Conservation (phyloP, 176 grass and related monocot species). For the Ensete glaucum region DNA sequence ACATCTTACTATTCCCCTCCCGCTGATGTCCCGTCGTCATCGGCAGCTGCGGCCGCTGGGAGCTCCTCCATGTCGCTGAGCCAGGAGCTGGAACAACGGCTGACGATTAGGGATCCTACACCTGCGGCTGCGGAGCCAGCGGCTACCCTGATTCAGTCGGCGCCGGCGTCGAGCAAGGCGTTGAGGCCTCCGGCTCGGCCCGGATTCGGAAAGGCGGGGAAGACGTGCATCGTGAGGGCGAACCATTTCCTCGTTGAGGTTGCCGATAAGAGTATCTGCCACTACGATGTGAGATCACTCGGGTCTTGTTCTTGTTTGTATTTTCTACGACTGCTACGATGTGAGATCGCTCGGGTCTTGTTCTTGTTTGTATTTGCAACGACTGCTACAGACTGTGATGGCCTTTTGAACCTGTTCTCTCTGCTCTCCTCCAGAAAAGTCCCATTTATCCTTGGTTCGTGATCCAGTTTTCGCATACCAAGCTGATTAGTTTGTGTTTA, state of each 20-base stretch:
- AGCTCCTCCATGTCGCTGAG: constrained; percentile 1
- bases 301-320: neutral
- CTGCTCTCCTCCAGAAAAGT: neutral
- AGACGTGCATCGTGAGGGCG: constrained; percentile 34
- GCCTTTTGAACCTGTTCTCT: neutral
- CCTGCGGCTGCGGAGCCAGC: too few relatives aligned
- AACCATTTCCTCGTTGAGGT: constrained; percentile 76
- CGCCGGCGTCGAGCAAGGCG: constrained; percentile 46
- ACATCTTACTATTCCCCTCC: neutral
- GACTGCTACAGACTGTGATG: neutral
- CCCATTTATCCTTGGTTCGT: too few relatives aligned
- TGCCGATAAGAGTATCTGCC: constrained; percentile 54
- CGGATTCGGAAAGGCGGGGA: constrained; percentile 23
- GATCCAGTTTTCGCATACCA: too few relatives aligned
- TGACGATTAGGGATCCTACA: constrained; percentile 33
- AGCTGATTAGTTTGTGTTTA: too few relatives aligned
- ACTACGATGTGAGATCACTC: constrained; percentile 56
- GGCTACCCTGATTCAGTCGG: neutral
- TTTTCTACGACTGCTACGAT: constrained; percentile 1
- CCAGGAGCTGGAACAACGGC: constrained; percentile 32
- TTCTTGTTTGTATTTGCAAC: neutral
- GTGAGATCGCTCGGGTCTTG: constrained; percentile 27
- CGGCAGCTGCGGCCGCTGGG: neutral
- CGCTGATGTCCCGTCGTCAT: neutral
- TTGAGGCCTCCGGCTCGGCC: constrained; percentile 28